These are phyloP conservation scores for Aspergillus sp. DNA, from an alignment of 2,329 filamentous ascomycete species.

Conservation along the genomic window DNA sequence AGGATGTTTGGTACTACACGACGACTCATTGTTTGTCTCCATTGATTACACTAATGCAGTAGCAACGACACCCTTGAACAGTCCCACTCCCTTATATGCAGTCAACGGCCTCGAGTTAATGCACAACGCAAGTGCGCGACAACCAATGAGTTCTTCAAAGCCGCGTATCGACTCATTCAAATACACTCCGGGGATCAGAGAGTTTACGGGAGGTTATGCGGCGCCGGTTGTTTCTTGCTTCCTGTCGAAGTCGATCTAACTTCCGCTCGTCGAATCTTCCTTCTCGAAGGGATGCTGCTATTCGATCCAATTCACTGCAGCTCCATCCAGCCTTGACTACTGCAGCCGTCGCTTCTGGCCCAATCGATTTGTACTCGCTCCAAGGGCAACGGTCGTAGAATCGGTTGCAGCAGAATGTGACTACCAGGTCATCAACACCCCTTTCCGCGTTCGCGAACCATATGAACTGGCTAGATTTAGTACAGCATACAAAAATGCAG, in stretches of 20 bases:
- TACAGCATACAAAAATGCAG: background rate
- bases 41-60: slow-evolving; percentile 1
- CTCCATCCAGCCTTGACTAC: slow-evolving; percentile 7
- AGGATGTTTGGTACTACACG: background rate
- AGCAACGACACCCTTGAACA: slow-evolving; percentile 2
- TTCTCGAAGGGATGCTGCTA: slow-evolving; percentile 1
- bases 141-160: slow-evolving; percentile 3
- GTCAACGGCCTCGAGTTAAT: background rate
- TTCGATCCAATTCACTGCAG: slow-evolving; percentile 5
- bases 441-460: slow-evolving; percentile 2
- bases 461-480: slow-evolving; percentile 5
- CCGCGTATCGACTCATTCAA: slow-evolving; percentile 2
- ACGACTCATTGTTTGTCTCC: background rate
- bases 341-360: slow-evolving; percentile 7
- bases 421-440: slow-evolving; percentile 3
- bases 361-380: slow-evolving; percentile 10
- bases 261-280: slow-evolving; percentile 1
- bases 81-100: background rate
- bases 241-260: slow-evolving; percentile 8
- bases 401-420: slow-evolving; percentile 4
- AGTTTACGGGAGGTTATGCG: background rate
- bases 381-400: slow-evolving; percentile 3
- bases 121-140: slow-evolving; percentile 1
- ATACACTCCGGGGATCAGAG: background rate
- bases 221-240: slow-evolving; percentile 7